Conservation (phyloP, 495 filamentous ascomycete species). For the Amorphotheca resinae region DNA sequence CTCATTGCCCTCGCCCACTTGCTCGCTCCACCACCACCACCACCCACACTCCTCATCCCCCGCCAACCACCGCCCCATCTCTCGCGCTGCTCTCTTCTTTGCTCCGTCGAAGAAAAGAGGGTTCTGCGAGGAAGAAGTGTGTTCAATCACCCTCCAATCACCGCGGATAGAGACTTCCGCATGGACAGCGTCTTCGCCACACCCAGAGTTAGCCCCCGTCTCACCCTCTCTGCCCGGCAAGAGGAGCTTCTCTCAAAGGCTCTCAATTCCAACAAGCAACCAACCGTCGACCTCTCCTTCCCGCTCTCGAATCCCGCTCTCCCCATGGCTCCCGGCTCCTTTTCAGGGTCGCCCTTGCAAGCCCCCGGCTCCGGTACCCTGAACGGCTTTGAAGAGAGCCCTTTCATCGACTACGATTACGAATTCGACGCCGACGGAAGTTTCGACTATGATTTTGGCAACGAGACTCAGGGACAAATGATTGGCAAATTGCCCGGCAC, state of each 20-base stretch:
- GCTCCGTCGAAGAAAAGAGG: too few species aligned
- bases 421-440: constrained; percentile 53
- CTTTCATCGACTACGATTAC: constrained; percentile 69
- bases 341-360: constrained; percentile 41
- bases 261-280: constrained; percentile 48
- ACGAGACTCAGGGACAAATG: constrained; percentile 43
- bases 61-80: too few species aligned
- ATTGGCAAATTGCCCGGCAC: constrained; percentile 63
- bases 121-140: too few species aligned
- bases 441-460: constrained; percentile 50
- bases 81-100: too few species aligned
- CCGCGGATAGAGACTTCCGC: not conserved
- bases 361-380: constrained; percentile 31
- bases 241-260: constrained; percentile 82
- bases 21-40: too few species aligned
- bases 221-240: constrained; percentile 50
- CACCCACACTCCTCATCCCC: too few species aligned
- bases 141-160: too few species aligned
- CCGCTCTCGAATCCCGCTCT: constrained; percentile 4
- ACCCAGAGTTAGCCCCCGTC: constrained; percentile 8
- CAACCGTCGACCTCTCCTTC: constrained; percentile 7
- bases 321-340: constrained; percentile 36
- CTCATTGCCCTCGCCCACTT: too few species aligned
- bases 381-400: constrained; percentile 53
- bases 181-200: constrained; percentile 7